Conservation (phyloP, 2,329 filamentous ascomycete genomes). For the Capronia americana region DNA sequence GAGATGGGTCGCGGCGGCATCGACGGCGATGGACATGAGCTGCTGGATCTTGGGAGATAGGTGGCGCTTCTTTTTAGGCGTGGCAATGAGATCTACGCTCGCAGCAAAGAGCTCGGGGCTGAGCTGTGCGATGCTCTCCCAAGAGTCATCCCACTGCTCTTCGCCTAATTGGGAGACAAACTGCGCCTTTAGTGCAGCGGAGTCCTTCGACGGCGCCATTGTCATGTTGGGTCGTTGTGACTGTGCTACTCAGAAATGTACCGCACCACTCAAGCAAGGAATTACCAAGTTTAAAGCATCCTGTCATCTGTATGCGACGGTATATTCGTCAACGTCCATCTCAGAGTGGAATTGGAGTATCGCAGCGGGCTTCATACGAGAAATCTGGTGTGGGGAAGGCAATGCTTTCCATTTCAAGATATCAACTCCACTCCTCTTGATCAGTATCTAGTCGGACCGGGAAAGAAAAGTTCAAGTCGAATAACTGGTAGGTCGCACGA, state of each 20-base stretch:
- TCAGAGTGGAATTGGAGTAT: not conserved
- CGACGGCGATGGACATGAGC: constrained; percentile 46
- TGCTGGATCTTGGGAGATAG: constrained; percentile 34
- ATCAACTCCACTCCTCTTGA: not conserved
- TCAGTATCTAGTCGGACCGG: not conserved
- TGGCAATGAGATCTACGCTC: constrained; percentile 30
- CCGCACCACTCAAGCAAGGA: not conserved
- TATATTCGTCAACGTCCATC: not conserved
- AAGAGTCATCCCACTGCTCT: constrained; percentile 30
- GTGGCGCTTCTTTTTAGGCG: constrained; percentile 29
- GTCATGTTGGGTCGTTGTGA: not conserved
- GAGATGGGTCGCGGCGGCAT: constrained; percentile 54
- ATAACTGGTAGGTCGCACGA: not conserved
- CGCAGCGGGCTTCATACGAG: not conserved
- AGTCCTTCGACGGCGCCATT: constrained; percentile 23
- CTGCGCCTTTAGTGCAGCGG: constrained; percentile 21
- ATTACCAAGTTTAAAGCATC: not conserved
- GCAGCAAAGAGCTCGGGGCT: constrained; percentile 29
- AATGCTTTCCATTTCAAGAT: not conserved
- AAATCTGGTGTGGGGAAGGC: not conserved
- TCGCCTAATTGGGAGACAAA: constrained; percentile 24
- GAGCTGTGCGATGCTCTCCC: constrained; percentile 32
- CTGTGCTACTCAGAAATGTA: not conserved
- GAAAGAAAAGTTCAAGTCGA: not conserved
- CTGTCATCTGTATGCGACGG: not conserved